Percentiles rank a stretch among this genome's conserved stretches.
Evolutionary conservation across 371 early-diverging fungal genomes (phyloP).

Genomic region (Vairimorpha ceranae): DNA sequence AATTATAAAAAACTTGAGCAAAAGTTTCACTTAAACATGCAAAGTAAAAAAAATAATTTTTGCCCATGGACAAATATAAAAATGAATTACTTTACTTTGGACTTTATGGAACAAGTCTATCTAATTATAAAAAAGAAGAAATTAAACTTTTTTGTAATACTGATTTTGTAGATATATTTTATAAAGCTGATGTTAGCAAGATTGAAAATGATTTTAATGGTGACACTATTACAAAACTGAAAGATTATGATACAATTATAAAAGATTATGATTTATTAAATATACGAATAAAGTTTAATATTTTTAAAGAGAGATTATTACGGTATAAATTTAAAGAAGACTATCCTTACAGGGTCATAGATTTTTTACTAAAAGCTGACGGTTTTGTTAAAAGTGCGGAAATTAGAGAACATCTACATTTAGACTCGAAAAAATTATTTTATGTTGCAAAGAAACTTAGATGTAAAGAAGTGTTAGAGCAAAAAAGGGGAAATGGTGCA

Average conservation of each 20-base stretch:
- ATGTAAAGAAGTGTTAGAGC: not conserved
- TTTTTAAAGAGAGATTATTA: not conserved
- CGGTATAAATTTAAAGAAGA: not conserved
- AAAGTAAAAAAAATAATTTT: too few relatives aligned
- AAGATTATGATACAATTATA: not conserved
- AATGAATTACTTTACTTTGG: not conserved
- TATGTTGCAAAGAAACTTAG: not conserved
- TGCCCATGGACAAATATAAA: not conserved
- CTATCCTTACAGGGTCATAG: not conserved
- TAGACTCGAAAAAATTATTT: not conserved
- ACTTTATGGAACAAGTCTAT: not conserved
- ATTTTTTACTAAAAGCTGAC: not conserved
- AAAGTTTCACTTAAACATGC: too few relatives aligned
- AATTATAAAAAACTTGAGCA: too few relatives aligned
- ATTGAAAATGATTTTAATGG: not conserved
- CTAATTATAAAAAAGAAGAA: not conserved
- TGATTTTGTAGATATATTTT: not conserved
- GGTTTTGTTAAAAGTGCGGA: conserved; percentile 6
- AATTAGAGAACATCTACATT: not conserved
- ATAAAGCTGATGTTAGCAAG: not conserved
- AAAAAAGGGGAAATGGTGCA: not conserved
- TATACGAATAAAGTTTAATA: not conserved
- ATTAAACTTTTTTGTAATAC: not conserved
- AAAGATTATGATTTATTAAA: not conserved
- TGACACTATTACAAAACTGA: not conserved